A percentile compares a stretch with the other conserved stretches of the same genome.
phyloP scores from a whole-genome alignment of 176 grass and related monocot species.

The Alloteropsis semialata region DNA sequence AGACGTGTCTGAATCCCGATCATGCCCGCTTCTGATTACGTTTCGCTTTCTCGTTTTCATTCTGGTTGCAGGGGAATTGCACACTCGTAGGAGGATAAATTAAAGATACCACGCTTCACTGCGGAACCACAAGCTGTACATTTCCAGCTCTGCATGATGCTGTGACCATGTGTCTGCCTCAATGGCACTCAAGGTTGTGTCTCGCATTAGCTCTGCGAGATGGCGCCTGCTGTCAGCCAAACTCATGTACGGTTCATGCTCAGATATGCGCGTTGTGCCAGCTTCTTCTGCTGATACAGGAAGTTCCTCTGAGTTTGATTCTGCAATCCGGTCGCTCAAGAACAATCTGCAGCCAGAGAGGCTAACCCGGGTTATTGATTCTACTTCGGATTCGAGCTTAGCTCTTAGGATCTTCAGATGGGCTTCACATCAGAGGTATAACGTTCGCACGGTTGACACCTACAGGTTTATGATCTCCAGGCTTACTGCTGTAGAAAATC shows the following conservation, averaged over 20 bases:
- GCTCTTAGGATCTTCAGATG: constrained; percentile 53
- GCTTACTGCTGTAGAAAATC: constrained; percentile 30
- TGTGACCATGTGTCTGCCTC: not conserved
- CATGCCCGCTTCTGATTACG: not conserved
- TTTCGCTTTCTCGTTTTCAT: not conserved
- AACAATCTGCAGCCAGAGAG: constrained; percentile 29
- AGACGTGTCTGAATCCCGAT: not conserved
- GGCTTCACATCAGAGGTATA: constrained; percentile 37
- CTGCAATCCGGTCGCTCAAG: constrained; percentile 16
- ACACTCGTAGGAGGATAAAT: not conserved
- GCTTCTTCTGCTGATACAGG: not conserved
- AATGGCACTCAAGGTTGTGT: constrained; percentile 19
- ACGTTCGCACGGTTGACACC: constrained; percentile 32
- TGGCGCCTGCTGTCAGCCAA: not conserved
- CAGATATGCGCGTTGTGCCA: not conserved
- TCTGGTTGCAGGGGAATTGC: not conserved
- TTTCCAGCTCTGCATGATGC: not conserved
- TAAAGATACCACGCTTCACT: not conserved
- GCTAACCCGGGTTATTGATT: constrained; percentile 37
- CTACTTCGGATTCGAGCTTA: constrained; percentile 35
- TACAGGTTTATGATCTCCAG: constrained; percentile 44
- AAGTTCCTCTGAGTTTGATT: constrained; percentile 29
- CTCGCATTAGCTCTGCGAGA: not conserved
- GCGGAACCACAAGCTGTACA: not conserved
- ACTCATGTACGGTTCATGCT: not conserved